These are phyloP conservation scores for Candida caryicola DNA, from an alignment of 805 yeast species.

Conservation along the genomic window DNA sequence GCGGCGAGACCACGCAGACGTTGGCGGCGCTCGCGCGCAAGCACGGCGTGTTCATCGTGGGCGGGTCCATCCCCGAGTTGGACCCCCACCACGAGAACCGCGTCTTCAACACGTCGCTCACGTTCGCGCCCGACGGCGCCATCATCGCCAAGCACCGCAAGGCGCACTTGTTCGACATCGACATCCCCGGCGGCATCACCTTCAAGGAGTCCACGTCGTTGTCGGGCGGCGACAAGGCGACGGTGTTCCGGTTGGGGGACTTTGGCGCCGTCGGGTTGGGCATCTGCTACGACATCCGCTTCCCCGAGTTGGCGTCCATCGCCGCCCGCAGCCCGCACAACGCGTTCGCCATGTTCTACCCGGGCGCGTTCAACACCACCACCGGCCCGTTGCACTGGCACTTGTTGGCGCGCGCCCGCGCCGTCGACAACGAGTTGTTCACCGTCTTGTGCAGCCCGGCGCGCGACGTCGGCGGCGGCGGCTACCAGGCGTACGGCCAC, in stretches of 20 bases:
- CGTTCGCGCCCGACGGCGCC: slow-evolving; percentile 70
- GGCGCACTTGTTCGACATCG: slow-evolving; percentile 88
- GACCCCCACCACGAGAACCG: slow-evolving; percentile 48
- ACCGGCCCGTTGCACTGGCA: slow-evolving; percentile 88
- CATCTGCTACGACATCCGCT: slow-evolving; percentile 79
- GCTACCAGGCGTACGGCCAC: slow-evolving; percentile 47
- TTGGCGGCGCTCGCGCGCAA: slow-evolving; percentile 66
- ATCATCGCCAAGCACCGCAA: slow-evolving; percentile 87
- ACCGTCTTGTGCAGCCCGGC: slow-evolving; percentile 87
- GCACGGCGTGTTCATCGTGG: slow-evolving; percentile 63
- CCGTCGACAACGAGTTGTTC: slow-evolving; percentile 71
- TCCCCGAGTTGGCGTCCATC: slow-evolving; percentile 71
- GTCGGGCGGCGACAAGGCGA: slow-evolving; percentile 77
- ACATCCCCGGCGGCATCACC: slow-evolving; percentile 85
- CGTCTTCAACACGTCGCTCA: slow-evolving; percentile 30
- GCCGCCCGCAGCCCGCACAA: slow-evolving; percentile 61
- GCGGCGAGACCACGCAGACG: slow-evolving; percentile 63
- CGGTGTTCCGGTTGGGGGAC: slow-evolving; percentile 66
- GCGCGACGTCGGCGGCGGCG: slow-evolving; percentile 54
- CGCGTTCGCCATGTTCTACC: slow-evolving; percentile 75
- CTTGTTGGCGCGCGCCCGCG: slow-evolving; percentile 66
- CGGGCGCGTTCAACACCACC: slow-evolving; percentile 81
- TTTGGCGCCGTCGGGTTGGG: slow-evolving; percentile 78
- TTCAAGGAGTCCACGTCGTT: slow-evolving; percentile 79
- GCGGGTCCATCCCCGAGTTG: slow-evolving; percentile 90